Evolutionary conservation across 179 eudicot species (phyloP).

Genomic region (Silene vulgaris): DNA sequence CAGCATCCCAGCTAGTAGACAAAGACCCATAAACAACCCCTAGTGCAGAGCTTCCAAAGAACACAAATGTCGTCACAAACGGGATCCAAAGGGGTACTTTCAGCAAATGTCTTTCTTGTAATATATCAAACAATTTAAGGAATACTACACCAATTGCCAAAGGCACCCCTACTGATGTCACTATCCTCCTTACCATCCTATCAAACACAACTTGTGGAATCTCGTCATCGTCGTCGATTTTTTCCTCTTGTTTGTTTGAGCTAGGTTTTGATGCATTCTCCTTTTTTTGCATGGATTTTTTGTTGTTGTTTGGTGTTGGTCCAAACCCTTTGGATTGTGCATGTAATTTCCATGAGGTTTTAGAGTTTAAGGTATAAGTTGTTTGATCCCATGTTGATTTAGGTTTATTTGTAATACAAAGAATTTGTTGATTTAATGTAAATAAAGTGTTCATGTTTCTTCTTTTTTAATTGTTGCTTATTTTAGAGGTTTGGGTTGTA

Average conservation of each 20-base stretch:
- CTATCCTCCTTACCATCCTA: conserved; percentile 62
- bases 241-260: conserved; percentile 22
- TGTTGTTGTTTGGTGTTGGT: conserved; percentile 12
- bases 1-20: conserved; percentile 73
- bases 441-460: conserved; percentile 42
- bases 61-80: conserved; percentile 47
- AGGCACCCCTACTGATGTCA: conserved; percentile 57
- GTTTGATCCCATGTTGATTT: conserved; percentile 29
- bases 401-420: conserved; percentile 22
- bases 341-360: conserved; percentile 34
- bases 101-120: conserved; percentile 43
- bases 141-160: conserved; percentile 42
- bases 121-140: conserved; percentile 34
- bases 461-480: not conserved
- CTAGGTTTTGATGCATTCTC: conserved; percentile 12
- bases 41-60: conserved; percentile 70
- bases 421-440: conserved; percentile 24
- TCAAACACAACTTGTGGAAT: conserved; percentile 56
- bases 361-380: conserved; percentile 22
- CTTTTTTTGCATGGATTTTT: conserved; percentile 16
- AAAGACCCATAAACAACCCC: conserved; percentile 74
- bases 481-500: not conserved
- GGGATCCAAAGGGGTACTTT: conserved; percentile 66
- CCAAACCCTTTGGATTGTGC: conserved; percentile 56
- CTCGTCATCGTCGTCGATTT: conserved; percentile 35